phyloP scores from a whole-genome alignment of 352 stramenopile species.

The Hyaloperonospora arabidopsidis region DNA sequence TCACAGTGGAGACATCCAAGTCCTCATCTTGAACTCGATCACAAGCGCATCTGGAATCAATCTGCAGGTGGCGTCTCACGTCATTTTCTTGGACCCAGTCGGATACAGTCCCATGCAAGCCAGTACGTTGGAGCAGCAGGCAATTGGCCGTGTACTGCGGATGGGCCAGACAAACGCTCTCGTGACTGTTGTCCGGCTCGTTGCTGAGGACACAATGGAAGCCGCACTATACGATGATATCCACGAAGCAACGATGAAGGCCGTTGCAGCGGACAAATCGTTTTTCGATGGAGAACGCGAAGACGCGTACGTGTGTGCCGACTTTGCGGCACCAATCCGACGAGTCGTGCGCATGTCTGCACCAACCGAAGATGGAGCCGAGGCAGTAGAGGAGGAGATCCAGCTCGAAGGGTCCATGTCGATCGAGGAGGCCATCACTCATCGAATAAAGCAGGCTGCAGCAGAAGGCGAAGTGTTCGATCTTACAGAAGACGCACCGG shows the following conservation, averaged over 20 bases:
- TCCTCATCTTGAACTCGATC: constrained; percentile 73
- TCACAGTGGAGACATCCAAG: constrained; percentile 46
- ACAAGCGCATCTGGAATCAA: constrained; percentile 82
- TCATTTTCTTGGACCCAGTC: constrained; percentile 76
- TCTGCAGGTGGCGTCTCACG: constrained; percentile 72
- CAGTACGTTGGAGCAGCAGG: constrained; percentile 71
- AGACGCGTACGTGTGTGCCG: constrained; percentile 50
- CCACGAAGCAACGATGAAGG: constrained; percentile 39
- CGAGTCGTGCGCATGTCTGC: constrained; percentile 52
- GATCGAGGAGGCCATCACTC: constrained; percentile 63
- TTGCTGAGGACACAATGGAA: constrained; percentile 71
- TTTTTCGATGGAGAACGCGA: constrained; percentile 64
- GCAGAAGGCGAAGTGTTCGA: constrained; percentile 59
- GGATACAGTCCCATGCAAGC: constrained; percentile 63
- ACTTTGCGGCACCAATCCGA: constrained; percentile 46
- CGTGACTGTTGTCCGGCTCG: constrained; percentile 66
- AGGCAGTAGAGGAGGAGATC: constrained; percentile 45
- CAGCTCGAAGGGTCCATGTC: constrained; percentile 65
- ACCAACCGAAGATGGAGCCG: constrained; percentile 16
- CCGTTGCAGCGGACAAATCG: constrained; percentile 41
- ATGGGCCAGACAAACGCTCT: constrained; percentile 75
- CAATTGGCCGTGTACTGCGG: constrained; percentile 73
- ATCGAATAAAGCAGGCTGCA: constrained; percentile 39
- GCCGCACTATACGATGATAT: constrained; percentile 68
- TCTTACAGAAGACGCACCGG: constrained; percentile 49